phyloP scores from a whole-genome alignment of 495 filamentous ascomycete species.

The Bacidia gigantensis region DNA sequence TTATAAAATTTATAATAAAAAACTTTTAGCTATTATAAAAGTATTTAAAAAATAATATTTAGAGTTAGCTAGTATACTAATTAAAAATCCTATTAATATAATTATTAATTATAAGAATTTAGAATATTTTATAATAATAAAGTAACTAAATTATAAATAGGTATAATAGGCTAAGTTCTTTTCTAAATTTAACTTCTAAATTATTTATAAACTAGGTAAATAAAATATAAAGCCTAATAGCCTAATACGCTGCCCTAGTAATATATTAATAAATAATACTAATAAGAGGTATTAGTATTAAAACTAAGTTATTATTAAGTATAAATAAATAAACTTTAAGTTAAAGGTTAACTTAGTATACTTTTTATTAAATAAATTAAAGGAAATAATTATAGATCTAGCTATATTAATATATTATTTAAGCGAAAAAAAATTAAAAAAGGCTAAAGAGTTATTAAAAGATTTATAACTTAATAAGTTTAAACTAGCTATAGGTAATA shows the following conservation, averaged over 20 bases:
- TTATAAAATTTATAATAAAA: neutral
- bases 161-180: neutral
- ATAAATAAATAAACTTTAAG: neutral
- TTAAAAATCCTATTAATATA: no score
- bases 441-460: neutral
- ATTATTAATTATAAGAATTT: conserved; percentile 3
- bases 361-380: neutral
- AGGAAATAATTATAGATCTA: neutral
- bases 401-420: neutral
- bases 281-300: neutral
- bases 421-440: neutral
- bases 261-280: neutral
- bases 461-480: neutral
- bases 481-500: conserved; percentile 1
- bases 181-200: neutral
- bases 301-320: neutral
- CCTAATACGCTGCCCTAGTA: neutral
- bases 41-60: neutral
- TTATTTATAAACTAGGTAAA: conserved; percentile 1
- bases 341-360: neutral
- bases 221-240: conserved; percentile 1
- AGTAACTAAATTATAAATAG: neutral
- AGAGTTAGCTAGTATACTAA: neutral
- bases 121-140: neutral
- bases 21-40: neutral